These are phyloP conservation scores for Globisporangium abappressorium DNA, from an alignment of 352 stramenopile species.

Conservation along the genomic window DNA sequence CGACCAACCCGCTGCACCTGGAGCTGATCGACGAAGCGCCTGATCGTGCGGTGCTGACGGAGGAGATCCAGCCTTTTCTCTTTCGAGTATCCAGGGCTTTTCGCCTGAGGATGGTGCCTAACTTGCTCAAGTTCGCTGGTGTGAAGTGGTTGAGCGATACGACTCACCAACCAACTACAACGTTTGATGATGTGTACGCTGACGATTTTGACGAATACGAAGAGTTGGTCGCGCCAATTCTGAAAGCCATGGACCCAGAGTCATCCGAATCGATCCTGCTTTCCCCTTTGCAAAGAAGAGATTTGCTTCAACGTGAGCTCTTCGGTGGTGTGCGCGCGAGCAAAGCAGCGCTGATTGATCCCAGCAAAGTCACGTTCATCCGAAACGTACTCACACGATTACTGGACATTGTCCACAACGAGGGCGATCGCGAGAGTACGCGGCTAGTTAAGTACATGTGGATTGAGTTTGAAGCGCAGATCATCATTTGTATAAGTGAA, in stretches of 20 bases:
- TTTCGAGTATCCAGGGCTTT: slow-evolving; percentile 42
- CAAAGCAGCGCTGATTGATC: slow-evolving; percentile 22
- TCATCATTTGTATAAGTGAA: slow-evolving; percentile 9
- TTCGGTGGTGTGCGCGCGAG: slow-evolving; percentile 28
- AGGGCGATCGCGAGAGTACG: slow-evolving; percentile 5
- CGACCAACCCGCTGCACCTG: slow-evolving; percentile 40
- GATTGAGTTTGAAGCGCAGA: slow-evolving; percentile 46
- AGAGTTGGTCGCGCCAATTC: slow-evolving; percentile 35
- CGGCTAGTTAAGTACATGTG: slow-evolving; percentile 37
- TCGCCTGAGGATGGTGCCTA: slow-evolving; percentile 32
- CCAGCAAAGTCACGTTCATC: slow-evolving; percentile 43
- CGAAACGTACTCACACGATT: slow-evolving; percentile 33
- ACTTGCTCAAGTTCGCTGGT: slow-evolving; percentile 46
- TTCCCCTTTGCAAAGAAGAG: slow-evolving; percentile 22
- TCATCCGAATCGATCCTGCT: slow-evolving; percentile 25
- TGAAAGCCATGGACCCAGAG: slow-evolving; percentile 37
- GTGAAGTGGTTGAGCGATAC: slow-evolving; percentile 25
- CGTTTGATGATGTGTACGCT: slow-evolving; percentile 25
- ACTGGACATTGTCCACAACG: slow-evolving; percentile 22
- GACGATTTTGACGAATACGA: slow-evolving; percentile 38
- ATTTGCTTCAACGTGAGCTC: slow-evolving; percentile 23
- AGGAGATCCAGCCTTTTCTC: slow-evolving; percentile 80
- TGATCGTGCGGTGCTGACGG: slow-evolving; percentile 57
- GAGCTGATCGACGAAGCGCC: slow-evolving; percentile 57
- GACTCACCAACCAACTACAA: background rate